Base-by-base conservation (phyloP, 495 filamentous ascomycete genomes). In the Aspergillus avenaceus region DNA sequence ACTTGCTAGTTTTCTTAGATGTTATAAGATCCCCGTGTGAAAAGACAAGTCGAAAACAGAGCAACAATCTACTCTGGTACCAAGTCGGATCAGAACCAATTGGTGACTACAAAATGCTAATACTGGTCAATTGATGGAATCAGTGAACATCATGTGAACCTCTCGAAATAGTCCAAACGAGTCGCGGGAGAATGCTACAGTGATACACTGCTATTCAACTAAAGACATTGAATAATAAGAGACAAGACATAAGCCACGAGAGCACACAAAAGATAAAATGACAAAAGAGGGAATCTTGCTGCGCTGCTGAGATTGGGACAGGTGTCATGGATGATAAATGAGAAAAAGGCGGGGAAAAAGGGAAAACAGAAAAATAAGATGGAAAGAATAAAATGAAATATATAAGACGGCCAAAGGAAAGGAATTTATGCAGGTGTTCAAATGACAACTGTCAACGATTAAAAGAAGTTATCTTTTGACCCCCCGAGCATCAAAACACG, bases 231-330 rank as follows among this genome's bases (percentile, higher is more conserved):
- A 60, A 62, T 38, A 58, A 60, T 55, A 66, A 28, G 54, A 54
- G 45, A 58, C 44, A 65, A 63, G 53, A 60, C 58, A 56, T 57
- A 58, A 53, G 50, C 55, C 57, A 59, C 55, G 52, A 58, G 54
- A 57, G 53, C 41, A 64, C 48, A 63, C 60, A 59, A 65, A 64
- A 64, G 53, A 61, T 51, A 52, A 60, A 53, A 56, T 47, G 63
- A 64, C 63, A 57, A 63, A 66, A 61, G 63, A 71, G 66, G 61
- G 63, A 67, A 67, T 70, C 65, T 68, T 67, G 67, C 65, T 68
- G 68, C 64, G 65, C 60, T 70, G 68, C 60, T 66, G 64, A 71
- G 62, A 70, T 67, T 67, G 58, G 65, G 66, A 64, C 64, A 64
- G 63, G 59, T 63, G 61, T 64, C 59, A 69, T 57, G 53, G 63